phyloP scores from a whole-genome alignment of 306 rosid genomes.

The Vigna unguiculata region DNA sequence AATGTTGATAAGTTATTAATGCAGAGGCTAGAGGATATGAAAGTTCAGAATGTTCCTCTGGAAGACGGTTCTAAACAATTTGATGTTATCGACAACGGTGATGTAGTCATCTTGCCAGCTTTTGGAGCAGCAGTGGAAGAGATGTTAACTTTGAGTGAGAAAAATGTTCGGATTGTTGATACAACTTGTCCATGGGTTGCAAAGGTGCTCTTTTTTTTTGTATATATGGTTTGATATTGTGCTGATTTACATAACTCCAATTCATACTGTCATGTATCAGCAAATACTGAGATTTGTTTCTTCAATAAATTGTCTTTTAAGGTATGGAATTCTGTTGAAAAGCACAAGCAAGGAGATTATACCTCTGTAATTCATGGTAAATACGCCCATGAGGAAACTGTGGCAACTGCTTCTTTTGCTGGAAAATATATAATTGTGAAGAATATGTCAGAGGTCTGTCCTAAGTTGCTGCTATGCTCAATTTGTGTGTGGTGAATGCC shows the following conservation, averaged over 20 bases:
- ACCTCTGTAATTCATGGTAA: conserved; percentile 94
- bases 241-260: conserved; percentile 16
- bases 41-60: conserved; percentile 73
- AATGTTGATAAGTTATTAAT: conserved; percentile 25
- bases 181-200: conserved; percentile 99
- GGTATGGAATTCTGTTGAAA: conserved; percentile 96
- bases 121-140: conserved; percentile 98
- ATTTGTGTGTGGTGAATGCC: conserved; percentile 27
- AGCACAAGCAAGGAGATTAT: conserved; percentile 93
- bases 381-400: conserved; percentile 93
- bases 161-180: conserved; percentile 89
- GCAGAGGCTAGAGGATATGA: conserved; percentile 91
- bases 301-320: conserved; percentile 46
- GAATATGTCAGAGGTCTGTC: conserved; percentile 85
- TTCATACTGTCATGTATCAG: conserved; percentile 29
- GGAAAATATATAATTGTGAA: conserved; percentile 83
- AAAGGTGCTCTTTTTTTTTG: conserved; percentile 60
- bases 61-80: conserved; percentile 76
- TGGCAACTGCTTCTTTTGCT: conserved; percentile 98
- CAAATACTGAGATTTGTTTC: conserved; percentile 41
- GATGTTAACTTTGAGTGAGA: conserved; percentile 83
- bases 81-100: conserved; percentile 79
- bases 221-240: conserved; percentile 9
- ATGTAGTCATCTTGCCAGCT: conserved; percentile 97
- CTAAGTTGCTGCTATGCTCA: conserved; percentile 39